Evolutionary conservation across 78 protist species (phyloP), one percentile per base, ranked within the genome.

Genomic region (Dictyostelium intermedium): DNA sequence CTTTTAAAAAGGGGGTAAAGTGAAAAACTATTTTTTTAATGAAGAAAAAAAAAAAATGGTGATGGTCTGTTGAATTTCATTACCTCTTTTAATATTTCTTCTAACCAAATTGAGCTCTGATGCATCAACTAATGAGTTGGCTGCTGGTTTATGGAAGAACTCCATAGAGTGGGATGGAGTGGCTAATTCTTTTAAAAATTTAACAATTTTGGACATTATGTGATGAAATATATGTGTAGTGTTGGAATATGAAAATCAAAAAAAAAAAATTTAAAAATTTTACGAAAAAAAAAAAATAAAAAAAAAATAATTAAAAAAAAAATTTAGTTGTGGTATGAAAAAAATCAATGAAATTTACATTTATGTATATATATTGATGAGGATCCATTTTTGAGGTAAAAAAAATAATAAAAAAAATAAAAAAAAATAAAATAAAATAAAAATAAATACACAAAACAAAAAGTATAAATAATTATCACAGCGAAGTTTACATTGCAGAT

Each of bases 151-250:
- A 73, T 89, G 93, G 93, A 89, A 89, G 82, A 89, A 89, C 69
- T 89, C 93, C 93, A 89, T 89, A 34, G 93, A 89, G 74, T 89
- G 93, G 47, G 74, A 50, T 80, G 93, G 93, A 32, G 93, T 89
- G 39, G 82, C 70, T 34, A 89, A 43, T 4, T 89, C 93, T 74
- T 89, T 89, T 9, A 89, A 13, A 13, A 79, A 80, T 69, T 89
- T 89, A 47, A 89, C 53, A 13, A 66, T 45, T 83, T 89, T 89
- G 16, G 93, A 89, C 93, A 89, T 89, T 78, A 25, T 86, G 34
- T 63, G n/a, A 50, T 50, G 61, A 50, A 16, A 18, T 50, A 50
- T 45, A 7, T 50, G 23, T 13, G 20, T 13, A 34, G 27, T 72
- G 5, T 34, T 72, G 27, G 20, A 72, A 72, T 34, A 72, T 34